Conservation (phyloP, 1,139 yeast genomes). For the Yamadazyma friedrichii region DNA sequence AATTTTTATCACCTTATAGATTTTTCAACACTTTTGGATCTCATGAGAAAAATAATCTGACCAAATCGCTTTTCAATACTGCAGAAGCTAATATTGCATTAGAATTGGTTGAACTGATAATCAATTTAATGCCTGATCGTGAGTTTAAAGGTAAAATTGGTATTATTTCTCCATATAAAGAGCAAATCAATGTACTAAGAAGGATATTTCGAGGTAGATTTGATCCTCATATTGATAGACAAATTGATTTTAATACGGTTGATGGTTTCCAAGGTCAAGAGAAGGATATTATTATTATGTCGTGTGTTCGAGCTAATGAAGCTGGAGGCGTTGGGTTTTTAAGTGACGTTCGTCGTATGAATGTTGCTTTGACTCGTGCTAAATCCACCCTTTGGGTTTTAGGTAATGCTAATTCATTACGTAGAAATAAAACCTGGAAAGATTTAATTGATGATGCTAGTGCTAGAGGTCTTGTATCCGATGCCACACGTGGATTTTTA, state of each 20-base stretch:
- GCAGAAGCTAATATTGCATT: constrained; percentile 73
- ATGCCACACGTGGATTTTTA: constrained; percentile 42
- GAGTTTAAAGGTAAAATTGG: constrained; percentile 77
- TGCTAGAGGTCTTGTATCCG: constrained; percentile 35
- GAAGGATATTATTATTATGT: constrained; percentile 87
- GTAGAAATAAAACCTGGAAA: constrained; percentile 66
- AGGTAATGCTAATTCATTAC: constrained; percentile 70
- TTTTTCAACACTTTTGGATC: constrained; percentile 70
- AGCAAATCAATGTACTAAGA: constrained; percentile 66
- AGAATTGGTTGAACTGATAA: constrained; percentile 61
- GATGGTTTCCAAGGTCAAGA: constrained; percentile 99
- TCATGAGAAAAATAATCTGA: constrained; percentile 60
- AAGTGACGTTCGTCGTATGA: constrained; percentile 89
- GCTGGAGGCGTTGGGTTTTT: constrained; percentile 78
- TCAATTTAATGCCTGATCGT: constrained; percentile 47
- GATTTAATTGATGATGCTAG: constrained; percentile 64
- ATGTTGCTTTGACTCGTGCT: constrained; percentile 94
- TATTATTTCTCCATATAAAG: constrained; percentile 91
- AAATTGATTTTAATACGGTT: constrained; percentile 87
- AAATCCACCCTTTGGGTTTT: constrained; percentile 88
- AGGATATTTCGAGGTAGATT: constrained; percentile 54
- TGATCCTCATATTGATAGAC: constrained; percentile 62
- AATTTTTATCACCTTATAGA: constrained; percentile 65
- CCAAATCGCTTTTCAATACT: constrained; percentile 68
- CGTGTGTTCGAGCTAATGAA: constrained; percentile 88